These are phyloP conservation scores for Fusarium decemcellulare DNA, from an alignment of 2,329 filamentous ascomycete genomes.

Conservation along the genomic window DNA sequence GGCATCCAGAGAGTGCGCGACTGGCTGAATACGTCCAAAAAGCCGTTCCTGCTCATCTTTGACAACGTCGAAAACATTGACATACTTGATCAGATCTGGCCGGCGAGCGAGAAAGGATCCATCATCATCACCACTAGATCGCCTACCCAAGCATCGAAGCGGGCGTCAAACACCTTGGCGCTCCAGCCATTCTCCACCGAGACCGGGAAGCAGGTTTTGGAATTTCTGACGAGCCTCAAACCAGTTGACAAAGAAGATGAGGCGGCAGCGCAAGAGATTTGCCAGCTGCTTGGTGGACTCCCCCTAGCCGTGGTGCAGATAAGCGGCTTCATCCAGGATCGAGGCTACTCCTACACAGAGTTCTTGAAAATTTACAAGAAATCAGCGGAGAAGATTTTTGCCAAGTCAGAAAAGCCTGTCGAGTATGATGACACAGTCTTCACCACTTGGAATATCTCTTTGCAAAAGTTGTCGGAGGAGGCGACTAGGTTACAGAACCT, in stretches of 20 bases:
- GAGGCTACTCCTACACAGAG: constrained; percentile 11
- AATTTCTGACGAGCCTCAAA: constrained; percentile 8
- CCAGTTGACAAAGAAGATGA: constrained; percentile 5
- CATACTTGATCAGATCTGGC: constrained; percentile 15
- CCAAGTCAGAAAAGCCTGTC: constrained; percentile 1
- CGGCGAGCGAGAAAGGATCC: constrained; percentile 14
- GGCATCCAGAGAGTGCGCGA: constrained; percentile 10
- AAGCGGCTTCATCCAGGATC: constrained; percentile 13
- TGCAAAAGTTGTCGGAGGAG: constrained; percentile 14
- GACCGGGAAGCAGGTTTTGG: constrained; percentile 3
- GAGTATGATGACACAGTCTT: constrained; percentile 15
- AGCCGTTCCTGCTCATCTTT: constrained; percentile 17
- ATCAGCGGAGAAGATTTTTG: constrained; percentile 18
- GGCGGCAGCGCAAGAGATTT: constrained; percentile 4
- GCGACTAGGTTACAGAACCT: constrained; percentile 8
- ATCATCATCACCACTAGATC: constrained; percentile 19
- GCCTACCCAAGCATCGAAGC: constrained; percentile 11
- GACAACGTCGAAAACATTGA: constrained; percentile 14
- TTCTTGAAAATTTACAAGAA: constrained; percentile 16
- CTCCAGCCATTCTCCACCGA: constrained; percentile 15
- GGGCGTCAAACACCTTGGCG: constrained; percentile 1
- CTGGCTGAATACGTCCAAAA: constrained; percentile 13
- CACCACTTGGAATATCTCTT: constrained; percentile 16
- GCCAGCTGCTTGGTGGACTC: constrained; percentile 14
- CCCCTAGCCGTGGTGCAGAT: constrained; percentile 15